Base-by-base conservation (phyloP, 2,329 filamentous ascomycete genomes). In the Penicillium decumbens region DNA sequence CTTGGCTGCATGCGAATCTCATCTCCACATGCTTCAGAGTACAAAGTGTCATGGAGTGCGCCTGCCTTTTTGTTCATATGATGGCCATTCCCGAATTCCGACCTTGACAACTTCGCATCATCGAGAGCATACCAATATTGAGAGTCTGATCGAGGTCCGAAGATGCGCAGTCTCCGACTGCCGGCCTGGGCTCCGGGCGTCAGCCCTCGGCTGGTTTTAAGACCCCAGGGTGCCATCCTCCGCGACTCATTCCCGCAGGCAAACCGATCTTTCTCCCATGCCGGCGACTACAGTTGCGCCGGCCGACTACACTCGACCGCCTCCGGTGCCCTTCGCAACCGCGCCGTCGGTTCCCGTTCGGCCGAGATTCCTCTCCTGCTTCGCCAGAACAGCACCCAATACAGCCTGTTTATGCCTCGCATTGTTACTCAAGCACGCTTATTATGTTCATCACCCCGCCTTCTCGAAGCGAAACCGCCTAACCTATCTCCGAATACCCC, bases 121-220 rank as follows among this genome's bases (percentile, higher is more conserved):
- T 56, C 35, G 44, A 49, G 51, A 37, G 25, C 57, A 54, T 57
- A 49, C 56, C 53, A 53, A 42, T 51, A 51, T 56, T 32, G 43
- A 49, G 50, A 43, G 12, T 45, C 40, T 41, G 29, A 50, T 42
- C 54, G 52, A 60, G 57, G 50, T 58, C 57, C 59, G 66, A 49
- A 67, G 55, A 73, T 74, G 70, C 70, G 72, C 70, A 67, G 68
- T 64, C 65, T 70, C 49, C 64, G 66, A 61, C 62, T 70, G 53
- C 66, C 71, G 50, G 64, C 68, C 56, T 65, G 68, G 59, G 55
- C 63, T 51, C 59, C 64, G 57, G 65, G 66, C 51, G 53, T 60
- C 48, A 56, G 55, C 48, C 52, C 61, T 50, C 60, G 58, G 54
- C 64, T 58, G 50, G 47, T 57, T 49, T 45, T 58, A 49, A 61